Conservation (phyloP, 1,139 yeast genomes). For the Zygotorulaspora mrakii region DNA sequence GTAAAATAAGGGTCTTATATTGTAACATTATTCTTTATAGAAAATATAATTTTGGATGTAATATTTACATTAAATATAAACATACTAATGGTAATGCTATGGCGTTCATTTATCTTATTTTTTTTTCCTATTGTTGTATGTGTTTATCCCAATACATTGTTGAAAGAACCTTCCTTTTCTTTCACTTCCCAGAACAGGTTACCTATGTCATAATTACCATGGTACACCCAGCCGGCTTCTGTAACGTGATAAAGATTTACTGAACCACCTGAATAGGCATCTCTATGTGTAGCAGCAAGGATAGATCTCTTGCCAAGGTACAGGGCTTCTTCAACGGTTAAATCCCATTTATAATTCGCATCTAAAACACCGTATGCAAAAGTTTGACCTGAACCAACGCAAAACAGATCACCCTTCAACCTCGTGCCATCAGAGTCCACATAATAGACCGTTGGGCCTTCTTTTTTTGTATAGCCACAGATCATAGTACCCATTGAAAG, state of each 20-base stretch:
- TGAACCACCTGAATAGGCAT: slow-evolving; percentile 97
- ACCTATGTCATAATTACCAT: slow-evolving; percentile 93
- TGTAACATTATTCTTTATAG: slow-evolving; percentile 14
- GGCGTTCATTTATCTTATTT: slow-evolving; percentile 1
- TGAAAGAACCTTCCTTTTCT: slow-evolving; percentile 83
- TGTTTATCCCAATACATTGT: slow-evolving; percentile 66
- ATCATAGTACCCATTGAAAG: slow-evolving; percentile 98
- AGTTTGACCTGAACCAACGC: slow-evolving; percentile 99
- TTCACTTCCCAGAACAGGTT: slow-evolving; percentile 89
- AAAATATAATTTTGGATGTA: slow-evolving; percentile 6
- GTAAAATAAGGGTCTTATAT: slow-evolving; percentile 5
- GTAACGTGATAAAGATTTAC: slow-evolving; percentile 89
- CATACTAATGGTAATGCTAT: slow-evolving; percentile 7
- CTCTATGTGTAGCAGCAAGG: slow-evolving; percentile 97
- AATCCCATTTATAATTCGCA: slow-evolving; percentile 84
- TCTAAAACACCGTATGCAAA: slow-evolving; percentile 99
- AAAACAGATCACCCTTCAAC: slow-evolving; percentile 87
- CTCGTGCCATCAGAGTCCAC: slow-evolving; percentile 98
- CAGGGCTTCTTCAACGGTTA: slow-evolving; percentile 87
- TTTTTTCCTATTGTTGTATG: slow-evolving; percentile 1
- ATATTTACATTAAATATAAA: slow-evolving; percentile 8
- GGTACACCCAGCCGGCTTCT: slow-evolving; percentile 91
- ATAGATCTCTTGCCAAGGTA: slow-evolving; percentile 93
- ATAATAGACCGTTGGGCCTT: slow-evolving; percentile 92
- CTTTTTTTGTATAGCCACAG: slow-evolving; percentile 93